These are phyloP conservation scores for Stagonosporopsis rhizophila DNA, from an alignment of 2,329 filamentous ascomycete species.

Conservation along the genomic window DNA sequence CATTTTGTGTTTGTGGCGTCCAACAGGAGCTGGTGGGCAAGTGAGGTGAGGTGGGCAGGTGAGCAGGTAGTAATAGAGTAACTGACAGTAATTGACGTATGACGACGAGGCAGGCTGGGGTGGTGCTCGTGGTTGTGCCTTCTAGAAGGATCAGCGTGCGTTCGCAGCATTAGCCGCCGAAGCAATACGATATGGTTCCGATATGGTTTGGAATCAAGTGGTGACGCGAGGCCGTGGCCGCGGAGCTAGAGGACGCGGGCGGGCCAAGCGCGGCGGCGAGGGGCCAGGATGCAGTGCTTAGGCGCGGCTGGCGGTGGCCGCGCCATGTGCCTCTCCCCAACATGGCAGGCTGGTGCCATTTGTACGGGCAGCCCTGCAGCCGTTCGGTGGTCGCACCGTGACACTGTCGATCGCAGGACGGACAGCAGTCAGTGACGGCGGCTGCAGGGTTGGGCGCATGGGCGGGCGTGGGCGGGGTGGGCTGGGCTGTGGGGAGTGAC, in stretches of 20 bases:
- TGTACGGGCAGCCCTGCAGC: slow-evolving; percentile 8
- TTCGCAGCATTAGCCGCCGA: slow-evolving; percentile 21
- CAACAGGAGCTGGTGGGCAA: slow-evolving; percentile 1
- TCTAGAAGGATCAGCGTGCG: slow-evolving; percentile 21
- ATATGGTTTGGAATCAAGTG: slow-evolving; percentile 9
- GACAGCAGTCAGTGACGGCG: slow-evolving; percentile 5
- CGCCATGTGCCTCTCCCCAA: slow-evolving; percentile 5
- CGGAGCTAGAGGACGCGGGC: slow-evolving; percentile 1
- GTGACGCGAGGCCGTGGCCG: slow-evolving; percentile 5
- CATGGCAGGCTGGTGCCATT: background rate
- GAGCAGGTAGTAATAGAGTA: background rate
- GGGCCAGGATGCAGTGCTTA: background rate
- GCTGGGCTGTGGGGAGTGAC: slow-evolving; percentile 14
- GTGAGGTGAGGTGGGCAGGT: background rate
- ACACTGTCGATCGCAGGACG: slow-evolving; percentile 7
- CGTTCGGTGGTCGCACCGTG: slow-evolving; percentile 5
- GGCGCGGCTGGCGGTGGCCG: background rate
- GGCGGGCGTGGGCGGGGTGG: slow-evolving; percentile 7
- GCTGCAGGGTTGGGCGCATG: slow-evolving; percentile 16
- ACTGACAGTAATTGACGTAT: background rate
- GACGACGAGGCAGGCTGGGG: background rate
- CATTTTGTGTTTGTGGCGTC: slow-evolving; percentile 18
- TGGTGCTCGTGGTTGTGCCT: background rate
- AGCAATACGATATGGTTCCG: slow-evolving; percentile 8
- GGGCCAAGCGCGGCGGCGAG: slow-evolving; percentile 1